Percentiles rank a stretch among this genome's conserved stretches.
Evolutionary conservation across 192 early-diverging fungal species (phyloP).

Genomic region (Linnemannia hyalina): DNA sequence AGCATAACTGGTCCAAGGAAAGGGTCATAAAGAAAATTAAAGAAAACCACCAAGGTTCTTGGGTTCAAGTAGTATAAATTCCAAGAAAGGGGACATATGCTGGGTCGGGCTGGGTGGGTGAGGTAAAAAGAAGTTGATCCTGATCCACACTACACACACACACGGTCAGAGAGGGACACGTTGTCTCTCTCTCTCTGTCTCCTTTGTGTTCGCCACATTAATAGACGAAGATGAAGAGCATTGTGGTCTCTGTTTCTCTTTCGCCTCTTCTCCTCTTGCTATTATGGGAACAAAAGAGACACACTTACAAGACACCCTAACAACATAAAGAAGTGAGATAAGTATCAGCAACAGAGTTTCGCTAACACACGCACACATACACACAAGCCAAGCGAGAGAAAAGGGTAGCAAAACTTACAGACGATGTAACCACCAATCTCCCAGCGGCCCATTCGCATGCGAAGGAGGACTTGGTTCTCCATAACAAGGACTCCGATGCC

Average conservation of each 20-base stretch:
- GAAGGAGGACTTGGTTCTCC: constrained; percentile 52
- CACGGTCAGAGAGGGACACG: not conserved
- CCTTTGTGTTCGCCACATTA: not conserved
- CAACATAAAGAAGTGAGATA: not conserved
- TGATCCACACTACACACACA: not conserved
- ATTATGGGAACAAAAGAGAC: not conserved
- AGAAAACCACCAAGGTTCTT: not conserved
- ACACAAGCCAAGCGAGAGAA: not conserved
- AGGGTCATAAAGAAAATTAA: not conserved
- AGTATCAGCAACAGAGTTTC: not conserved
- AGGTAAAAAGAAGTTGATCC: not conserved
- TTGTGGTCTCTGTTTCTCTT: not conserved
- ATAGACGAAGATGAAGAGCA: not conserved
- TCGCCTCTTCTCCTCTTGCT: constrained; percentile 9
- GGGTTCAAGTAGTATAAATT: not conserved
- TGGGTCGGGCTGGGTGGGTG: not conserved
- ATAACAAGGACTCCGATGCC: constrained; percentile 51
- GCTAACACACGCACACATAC: not conserved
- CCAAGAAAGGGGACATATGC: not conserved
- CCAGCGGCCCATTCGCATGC: constrained; percentile 55
- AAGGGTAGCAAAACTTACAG: constrained; percentile 16
- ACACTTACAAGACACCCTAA: too few relatives aligned
- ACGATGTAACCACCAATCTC: constrained; percentile 38
- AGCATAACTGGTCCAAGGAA: not conserved
- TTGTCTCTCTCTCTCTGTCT: not conserved